Evolutionary conservation across 192 early-diverging fungal genomes (phyloP), one percentile per base, ranked within the genome.

Genomic region (Gaertneriomyces semiglobifer): DNA sequence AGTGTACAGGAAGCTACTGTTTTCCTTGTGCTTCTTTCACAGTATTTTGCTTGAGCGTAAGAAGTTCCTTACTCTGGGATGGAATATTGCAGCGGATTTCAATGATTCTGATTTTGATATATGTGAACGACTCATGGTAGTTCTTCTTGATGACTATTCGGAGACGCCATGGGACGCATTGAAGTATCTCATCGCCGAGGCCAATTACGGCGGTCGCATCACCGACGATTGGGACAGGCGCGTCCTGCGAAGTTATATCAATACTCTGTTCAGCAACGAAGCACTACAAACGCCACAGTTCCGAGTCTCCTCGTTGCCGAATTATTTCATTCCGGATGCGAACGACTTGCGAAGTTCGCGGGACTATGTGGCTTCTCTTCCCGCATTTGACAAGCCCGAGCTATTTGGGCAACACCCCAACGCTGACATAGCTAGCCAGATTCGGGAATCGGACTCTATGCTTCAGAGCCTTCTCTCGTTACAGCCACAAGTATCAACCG

Each of bases 71-170:
- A 82, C 84, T 4, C 72, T 86, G 33, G 84, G 84, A 18, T 86
- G 84, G 84, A 86, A 86, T 70, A 81, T 86, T 2, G 55, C 73
- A 11, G 84, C 68, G 20, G 83, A 85, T 55, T 86, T 86, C 74
- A 86, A 85, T 66, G 85, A 86, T 62, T 84, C 81, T 4, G 84
- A 86, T 62, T 86, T 86, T 78, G 84, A 86, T 44, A 77, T 86
- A 43, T 86, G 81, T 65, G 79, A 84, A 62, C 82, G 82, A 55
- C 69, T 84, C 51, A 62, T 81, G 63, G 77, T 74, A 6, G 84
- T 83, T 7, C 62, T 86, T 41, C 62, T 86, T 19, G 83, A 86
- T 53, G 84, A 86, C 47, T 86, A 86, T 58, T 48, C 46, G 6
- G 74, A 84, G 33, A 84, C 73, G 6, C 84, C 84, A 6, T 86